Base-by-base conservation (phyloP, 495 filamentous ascomycete genomes). In the Aspergillus taichungensis region DNA sequence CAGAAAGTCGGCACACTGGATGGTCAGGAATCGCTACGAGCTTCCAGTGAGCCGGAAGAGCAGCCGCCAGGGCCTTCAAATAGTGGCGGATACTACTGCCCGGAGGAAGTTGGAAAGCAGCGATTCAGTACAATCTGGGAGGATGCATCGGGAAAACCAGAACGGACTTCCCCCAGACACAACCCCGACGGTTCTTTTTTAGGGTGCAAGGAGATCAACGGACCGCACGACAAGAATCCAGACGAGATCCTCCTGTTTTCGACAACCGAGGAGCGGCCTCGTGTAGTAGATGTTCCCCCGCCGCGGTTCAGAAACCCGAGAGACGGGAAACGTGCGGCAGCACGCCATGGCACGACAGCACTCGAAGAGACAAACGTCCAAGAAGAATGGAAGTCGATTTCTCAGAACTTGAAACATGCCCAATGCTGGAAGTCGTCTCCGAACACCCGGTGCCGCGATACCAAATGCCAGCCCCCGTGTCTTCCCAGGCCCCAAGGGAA, bases 111-210 rank as follows among this genome's bases (percentile, higher is more conserved):
- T 34, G 70, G 70, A 13, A 62, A 66, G 42, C 57, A 59, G 14
- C 57, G 63, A 0, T 65, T 58, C 28, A 68, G 68, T 49, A 67
- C 63, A 0, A 66, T 66, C 18, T 68, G 61, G 61, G 64, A 68
- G 33, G 60, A 68, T 27, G 58, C 55, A 3, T 55, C 62, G 9
- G 42, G 48, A 6, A 60, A 62, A 43, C 30, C 46, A 12, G 65
- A 55, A 32, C 54, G 56, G 13, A 59, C 55, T 33, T 24, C 46
- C 34, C 34, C 39, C 3, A 52, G 53, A 7, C 31, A 58, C 6
- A 62, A 55, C 28, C 45, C 49, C 0, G 67, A 71, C 27, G 68
- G 67, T 10, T 71, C 66, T 64, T 72, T 72, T 64, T 67, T 72
- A 64, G 67, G 66, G 9, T 71, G 67, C 61, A 66, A 63, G 55